Conservation (phyloP, 2,329 filamentous ascomycete genomes). For the Trichoderma sp. region DNA sequence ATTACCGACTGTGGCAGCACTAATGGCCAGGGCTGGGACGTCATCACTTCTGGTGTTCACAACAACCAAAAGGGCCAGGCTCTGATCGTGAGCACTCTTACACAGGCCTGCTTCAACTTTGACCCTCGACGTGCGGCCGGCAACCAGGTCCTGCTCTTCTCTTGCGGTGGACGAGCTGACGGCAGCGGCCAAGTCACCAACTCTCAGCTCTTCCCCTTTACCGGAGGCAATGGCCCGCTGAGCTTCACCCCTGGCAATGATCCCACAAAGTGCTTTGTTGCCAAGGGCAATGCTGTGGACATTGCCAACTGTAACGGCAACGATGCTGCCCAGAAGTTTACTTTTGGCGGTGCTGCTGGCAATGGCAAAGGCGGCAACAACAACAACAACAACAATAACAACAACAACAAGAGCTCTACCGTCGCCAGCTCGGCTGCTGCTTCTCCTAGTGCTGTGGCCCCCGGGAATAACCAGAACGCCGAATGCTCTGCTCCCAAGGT, state of each 20-base stretch:
- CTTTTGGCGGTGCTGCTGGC: conserved; percentile 24
- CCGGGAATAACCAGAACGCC: background rate
- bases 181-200: conserved; percentile 48
- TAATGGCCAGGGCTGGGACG: conserved; percentile 45
- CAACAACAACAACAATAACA: background rate
- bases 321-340: conserved; percentile 44
- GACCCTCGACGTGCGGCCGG: conserved; percentile 49
- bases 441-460: background rate
- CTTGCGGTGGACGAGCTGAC: conserved; percentile 56
- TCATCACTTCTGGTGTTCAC: conserved; percentile 50
- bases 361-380: background rate
- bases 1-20: conserved; percentile 42
- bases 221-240: conserved; percentile 40
- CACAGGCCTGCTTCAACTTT: conserved; percentile 57
- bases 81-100: conserved; percentile 54
- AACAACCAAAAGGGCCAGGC: conserved; percentile 45
- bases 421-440: background rate
- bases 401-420: too few relatives aligned
- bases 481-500: background rate
- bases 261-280: conserved; percentile 46
- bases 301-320: conserved; percentile 41
- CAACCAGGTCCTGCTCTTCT: conserved; percentile 54
- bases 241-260: conserved; percentile 45
- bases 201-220: conserved; percentile 51
- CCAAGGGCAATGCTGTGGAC: conserved; percentile 42